Evolutionary conservation across 2,329 filamentous ascomycete species (phyloP).

Genomic region (Aspergillus novoparasiticus): DNA sequence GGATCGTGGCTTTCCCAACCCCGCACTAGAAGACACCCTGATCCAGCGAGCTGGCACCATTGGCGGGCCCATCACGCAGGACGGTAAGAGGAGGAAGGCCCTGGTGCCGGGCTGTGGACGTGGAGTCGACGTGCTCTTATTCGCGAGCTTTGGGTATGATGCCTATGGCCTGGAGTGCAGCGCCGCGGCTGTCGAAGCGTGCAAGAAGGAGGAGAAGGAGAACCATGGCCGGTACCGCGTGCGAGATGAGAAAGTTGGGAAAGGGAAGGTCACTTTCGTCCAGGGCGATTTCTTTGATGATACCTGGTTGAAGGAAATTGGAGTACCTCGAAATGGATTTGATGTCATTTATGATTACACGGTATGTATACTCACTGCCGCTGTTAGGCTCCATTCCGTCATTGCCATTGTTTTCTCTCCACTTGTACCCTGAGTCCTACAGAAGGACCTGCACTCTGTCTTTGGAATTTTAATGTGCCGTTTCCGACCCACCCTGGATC

Average conservation of each 20-base stretch:
- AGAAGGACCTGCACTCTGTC: background rate
- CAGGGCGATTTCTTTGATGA: conserved; percentile 49
- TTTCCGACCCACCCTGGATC: conserved; percentile 1
- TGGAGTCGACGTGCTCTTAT: conserved; percentile 77
- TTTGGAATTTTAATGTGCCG: conserved; percentile 2
- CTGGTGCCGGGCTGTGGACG: conserved; percentile 80
- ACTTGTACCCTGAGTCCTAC: too few species aligned
- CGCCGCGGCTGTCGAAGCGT: conserved; percentile 46
- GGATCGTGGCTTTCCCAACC: conserved; percentile 59
- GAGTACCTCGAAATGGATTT: conserved; percentile 39
- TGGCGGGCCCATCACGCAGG: conserved; percentile 33
- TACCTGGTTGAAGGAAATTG: conserved; percentile 42
- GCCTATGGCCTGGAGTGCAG: conserved; percentile 73
- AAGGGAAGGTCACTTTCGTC: conserved; percentile 43
- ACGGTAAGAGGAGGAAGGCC: conserved; percentile 53
- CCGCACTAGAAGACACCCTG: conserved; percentile 59
- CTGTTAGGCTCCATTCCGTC: conserved; percentile 7
- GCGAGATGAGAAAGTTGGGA: conserved; percentile 37
- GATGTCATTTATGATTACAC: conserved; percentile 65
- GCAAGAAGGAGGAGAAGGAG: conserved; percentile 37
- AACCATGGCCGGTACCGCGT: conserved; percentile 37
- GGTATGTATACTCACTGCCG: conserved; percentile 39
- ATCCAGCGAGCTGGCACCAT: conserved; percentile 40
- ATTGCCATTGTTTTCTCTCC: conserved; percentile 5
- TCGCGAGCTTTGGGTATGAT: conserved; percentile 75